Evolutionary conservation across 371 early-diverging fungal species (phyloP).

Genomic region (Mucor saturninus): DNA sequence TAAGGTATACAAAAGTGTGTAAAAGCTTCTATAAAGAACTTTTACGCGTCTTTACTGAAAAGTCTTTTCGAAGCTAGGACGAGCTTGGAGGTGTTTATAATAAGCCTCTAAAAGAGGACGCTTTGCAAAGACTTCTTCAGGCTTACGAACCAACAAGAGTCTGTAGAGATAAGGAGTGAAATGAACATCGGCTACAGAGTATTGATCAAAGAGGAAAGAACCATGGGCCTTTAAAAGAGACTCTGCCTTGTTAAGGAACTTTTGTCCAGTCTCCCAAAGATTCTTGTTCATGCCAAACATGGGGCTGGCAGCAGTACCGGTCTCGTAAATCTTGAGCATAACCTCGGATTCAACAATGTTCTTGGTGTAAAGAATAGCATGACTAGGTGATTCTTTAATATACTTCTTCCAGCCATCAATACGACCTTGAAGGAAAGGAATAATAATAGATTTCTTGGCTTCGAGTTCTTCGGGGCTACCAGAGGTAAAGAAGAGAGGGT

Average conservation of each 20-base stretch:
- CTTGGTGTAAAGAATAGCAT: constrained; percentile 28
- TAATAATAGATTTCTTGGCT: constrained; percentile 27
- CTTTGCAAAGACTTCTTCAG: constrained; percentile 35
- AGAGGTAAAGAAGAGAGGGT: constrained; percentile 41
- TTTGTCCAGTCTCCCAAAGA: constrained; percentile 26
- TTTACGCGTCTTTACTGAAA: constrained; percentile 16
- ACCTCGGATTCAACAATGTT: constrained; percentile 25
- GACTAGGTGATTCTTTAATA: constrained; percentile 26
- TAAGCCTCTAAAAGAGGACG: constrained; percentile 36
- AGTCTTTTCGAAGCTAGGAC: constrained; percentile 36
- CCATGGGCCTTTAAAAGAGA: constrained; percentile 22
- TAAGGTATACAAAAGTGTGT: neutral
- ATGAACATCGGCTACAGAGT: constrained; percentile 41
- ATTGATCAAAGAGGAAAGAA: constrained; percentile 34
- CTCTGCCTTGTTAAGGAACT: constrained; percentile 40
- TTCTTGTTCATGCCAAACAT: constrained; percentile 33
- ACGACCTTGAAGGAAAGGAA: constrained; percentile 37
- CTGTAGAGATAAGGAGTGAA: constrained; percentile 38
- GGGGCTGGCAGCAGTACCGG: constrained; percentile 14
- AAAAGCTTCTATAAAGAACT: too few species aligned
- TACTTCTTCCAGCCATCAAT: constrained; percentile 35
- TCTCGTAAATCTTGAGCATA: constrained; percentile 22
- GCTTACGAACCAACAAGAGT: constrained; percentile 25
- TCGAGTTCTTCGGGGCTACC: constrained; percentile 29
- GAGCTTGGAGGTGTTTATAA: constrained; percentile 36